Percentiles rank a stretch among this genome's conserved stretches.
phyloP scores from a whole-genome alignment of 495 filamentous ascomycete species.

The Penicillium lividum region DNA sequence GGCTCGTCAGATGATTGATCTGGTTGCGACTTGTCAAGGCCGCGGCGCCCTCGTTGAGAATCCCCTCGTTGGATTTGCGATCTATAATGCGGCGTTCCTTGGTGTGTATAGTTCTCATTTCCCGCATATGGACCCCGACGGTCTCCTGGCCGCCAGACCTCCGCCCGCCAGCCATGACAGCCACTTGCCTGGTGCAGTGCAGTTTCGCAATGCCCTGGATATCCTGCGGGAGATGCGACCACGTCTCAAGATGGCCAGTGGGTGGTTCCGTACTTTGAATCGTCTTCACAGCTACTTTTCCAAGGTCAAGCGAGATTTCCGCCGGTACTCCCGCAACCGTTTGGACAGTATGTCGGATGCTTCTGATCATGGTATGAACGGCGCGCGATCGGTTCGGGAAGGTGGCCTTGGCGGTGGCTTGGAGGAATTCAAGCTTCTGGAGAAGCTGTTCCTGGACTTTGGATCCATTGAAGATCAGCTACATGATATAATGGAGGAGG shows the following conservation, averaged over 20 bases:
- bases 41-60: conserved; percentile 74
- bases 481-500: conserved; percentile 37
- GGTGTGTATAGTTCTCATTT: conserved; percentile 73
- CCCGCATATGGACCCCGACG: conserved; percentile 72
- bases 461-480: conserved; percentile 52
- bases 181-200: conserved; percentile 35
- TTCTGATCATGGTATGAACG: conserved; percentile 42
- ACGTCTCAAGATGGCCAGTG: conserved; percentile 68
- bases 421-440: conserved; percentile 69
- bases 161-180: conserved; percentile 29
- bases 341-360: conserved; percentile 33
- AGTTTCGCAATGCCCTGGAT: conserved; percentile 53
- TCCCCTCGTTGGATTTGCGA: conserved; percentile 75
- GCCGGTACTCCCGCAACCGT: conserved; percentile 45
- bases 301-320: conserved; percentile 62
- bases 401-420: conserved; percentile 62
- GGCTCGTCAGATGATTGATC: conserved; percentile 72
- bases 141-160: conserved; percentile 50
- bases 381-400: conserved; percentile 47
- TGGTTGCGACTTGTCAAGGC: conserved; percentile 72
- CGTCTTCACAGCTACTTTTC: conserved; percentile 69
- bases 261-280: conserved; percentile 67
- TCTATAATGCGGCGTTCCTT: conserved; percentile 76
- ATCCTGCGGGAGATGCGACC: conserved; percentile 63
- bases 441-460: conserved; percentile 59